phyloP scores from a whole-genome alignment of 2,329 filamentous ascomycete genomes.

The Epichloe amarillans region DNA sequence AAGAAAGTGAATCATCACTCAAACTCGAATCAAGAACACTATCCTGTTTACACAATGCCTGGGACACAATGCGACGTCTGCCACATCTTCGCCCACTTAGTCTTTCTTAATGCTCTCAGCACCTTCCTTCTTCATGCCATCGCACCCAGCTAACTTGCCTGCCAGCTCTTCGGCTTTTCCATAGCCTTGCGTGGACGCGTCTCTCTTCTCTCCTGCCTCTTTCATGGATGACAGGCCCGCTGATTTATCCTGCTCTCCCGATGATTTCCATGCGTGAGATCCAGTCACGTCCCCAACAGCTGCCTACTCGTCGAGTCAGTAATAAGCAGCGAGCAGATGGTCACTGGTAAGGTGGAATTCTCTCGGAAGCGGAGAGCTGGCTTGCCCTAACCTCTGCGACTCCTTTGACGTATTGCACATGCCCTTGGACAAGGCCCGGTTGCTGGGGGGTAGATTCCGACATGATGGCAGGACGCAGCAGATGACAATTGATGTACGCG shows the following conservation, averaged over 20 bases:
- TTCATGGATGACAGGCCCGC: slow-evolving; percentile 51
- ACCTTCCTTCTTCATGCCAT: slow-evolving; percentile 56
- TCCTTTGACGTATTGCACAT: slow-evolving; percentile 57
- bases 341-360: no score
- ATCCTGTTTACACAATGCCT: no score
- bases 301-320: slow-evolving; percentile 24
- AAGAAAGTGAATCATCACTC: no score
- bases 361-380: not conserved
- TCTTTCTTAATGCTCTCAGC: slow-evolving; percentile 31
- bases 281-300: slow-evolving; percentile 49
- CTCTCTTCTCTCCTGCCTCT: slow-evolving; percentile 40
- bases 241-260: slow-evolving; percentile 50
- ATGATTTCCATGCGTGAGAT: slow-evolving; percentile 48
- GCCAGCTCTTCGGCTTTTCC: slow-evolving; percentile 52
- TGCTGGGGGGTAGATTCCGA: slow-evolving; percentile 17
- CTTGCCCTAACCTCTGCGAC: slow-evolving; percentile 43
- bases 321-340: not conserved
- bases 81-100: slow-evolving; percentile 4
- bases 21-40: no score
- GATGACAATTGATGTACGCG: no score
- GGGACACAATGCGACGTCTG: no score
- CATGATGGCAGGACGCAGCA: not conserved
- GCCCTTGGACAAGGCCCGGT: slow-evolving; percentile 47
- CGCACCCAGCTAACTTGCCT: slow-evolving; percentile 50
- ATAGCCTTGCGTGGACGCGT: slow-evolving; percentile 37